phyloP scores from a whole-genome alignment of 306 rosid species.

The Castanospermum australe region DNA sequence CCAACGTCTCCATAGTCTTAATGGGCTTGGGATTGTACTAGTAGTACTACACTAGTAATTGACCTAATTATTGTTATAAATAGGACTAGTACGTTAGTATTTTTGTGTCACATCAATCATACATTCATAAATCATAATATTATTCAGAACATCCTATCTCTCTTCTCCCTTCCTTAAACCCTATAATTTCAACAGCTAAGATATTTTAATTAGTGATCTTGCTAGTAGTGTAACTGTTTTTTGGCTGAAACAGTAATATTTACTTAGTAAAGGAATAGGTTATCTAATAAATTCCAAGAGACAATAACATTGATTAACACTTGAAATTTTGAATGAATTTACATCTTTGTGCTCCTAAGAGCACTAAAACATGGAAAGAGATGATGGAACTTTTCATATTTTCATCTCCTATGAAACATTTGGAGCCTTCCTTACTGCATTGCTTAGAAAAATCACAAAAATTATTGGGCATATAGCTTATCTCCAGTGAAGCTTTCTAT shows the following conservation, averaged over 20 bases:
- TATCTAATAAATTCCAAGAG: neutral
- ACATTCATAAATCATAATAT: too few relatives aligned
- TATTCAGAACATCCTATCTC: too few relatives aligned
- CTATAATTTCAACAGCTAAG: too few relatives aligned
- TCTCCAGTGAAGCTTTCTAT: neutral
- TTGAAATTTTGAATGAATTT: neutral
- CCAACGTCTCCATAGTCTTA: too few relatives aligned
- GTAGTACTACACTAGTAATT: too few relatives aligned
- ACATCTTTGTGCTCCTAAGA: neutral
- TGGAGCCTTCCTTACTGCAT: neutral
- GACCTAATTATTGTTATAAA: too few relatives aligned
- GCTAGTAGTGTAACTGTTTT: neutral
- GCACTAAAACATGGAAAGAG: neutral
- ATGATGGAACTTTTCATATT: neutral
- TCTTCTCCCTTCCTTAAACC: too few relatives aligned
- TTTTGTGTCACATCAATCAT: too few relatives aligned
- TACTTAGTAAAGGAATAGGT: neutral
- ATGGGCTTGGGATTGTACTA: too few relatives aligned
- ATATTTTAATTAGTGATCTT: neutral
- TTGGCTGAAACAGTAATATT: neutral
- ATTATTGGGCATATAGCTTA: neutral
- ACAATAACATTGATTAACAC: neutral
- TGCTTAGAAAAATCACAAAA: neutral
- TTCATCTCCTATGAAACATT: neutral
- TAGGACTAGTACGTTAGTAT: too few relatives aligned